phyloP scores from a whole-genome alignment of 1,284 basidiomycete species.

The Puccinia polysora region DNA sequence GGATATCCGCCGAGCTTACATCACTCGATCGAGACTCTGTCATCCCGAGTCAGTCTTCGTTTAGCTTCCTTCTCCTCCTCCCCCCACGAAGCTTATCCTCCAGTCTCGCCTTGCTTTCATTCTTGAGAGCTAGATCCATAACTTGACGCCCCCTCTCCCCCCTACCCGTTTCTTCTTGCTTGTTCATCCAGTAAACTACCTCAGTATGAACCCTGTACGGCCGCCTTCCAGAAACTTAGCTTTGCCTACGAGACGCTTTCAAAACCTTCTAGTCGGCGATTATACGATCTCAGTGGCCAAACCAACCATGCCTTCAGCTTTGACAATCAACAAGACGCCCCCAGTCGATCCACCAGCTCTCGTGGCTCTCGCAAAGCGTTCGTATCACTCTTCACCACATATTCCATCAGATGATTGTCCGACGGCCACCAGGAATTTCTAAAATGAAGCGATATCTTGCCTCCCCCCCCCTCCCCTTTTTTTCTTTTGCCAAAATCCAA shows the following conservation, averaged over 20 bases:
- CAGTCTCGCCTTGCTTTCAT: neutral
- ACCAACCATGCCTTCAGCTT: conserved; percentile 16
- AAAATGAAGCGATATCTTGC: neutral
- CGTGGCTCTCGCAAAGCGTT: too few relatives aligned
- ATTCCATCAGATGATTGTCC: too few relatives aligned
- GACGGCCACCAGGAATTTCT: too few relatives aligned
- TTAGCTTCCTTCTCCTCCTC: too few relatives aligned
- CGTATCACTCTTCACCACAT: too few relatives aligned
- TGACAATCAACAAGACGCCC: neutral
- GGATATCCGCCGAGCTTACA: conserved; percentile 37
- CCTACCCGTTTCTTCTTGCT: neutral
- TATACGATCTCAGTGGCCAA: conserved; percentile 50
- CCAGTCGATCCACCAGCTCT: conserved; percentile 37
- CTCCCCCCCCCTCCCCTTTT: too few relatives aligned
- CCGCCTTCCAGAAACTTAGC: conserved; percentile 53
- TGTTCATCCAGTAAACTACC: conserved; percentile 49
- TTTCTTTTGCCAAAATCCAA: neutral
- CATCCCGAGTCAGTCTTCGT: conserved; percentile 36
- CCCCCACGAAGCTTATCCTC: too few relatives aligned
- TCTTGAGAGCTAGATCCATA: neutral
- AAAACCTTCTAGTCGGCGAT: conserved; percentile 49
- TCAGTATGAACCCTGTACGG: conserved; percentile 50
- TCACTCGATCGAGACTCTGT: conserved; percentile 29
- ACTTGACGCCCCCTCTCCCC: neutral
- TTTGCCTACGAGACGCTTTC: conserved; percentile 53